Evolutionary conservation across 208 protist species (phyloP).

Genomic region (Trichomonas gallinae): DNA sequence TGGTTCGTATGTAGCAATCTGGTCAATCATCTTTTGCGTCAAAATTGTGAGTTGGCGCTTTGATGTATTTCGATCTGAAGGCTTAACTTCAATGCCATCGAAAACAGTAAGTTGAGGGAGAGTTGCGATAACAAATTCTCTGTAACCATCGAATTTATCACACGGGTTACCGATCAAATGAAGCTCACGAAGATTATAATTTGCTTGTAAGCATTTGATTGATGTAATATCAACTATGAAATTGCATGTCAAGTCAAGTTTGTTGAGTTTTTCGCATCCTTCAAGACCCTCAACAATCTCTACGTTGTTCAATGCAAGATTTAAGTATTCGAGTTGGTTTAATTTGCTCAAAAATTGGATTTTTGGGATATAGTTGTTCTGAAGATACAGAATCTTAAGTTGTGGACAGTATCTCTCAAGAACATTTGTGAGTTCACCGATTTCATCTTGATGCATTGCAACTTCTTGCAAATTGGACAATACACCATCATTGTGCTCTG

Average conservation of each 20-base stretch:
- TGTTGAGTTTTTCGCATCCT: constrained; percentile 70
- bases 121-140: constrained; percentile 64
- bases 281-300: constrained; percentile 68
- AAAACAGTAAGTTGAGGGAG: constrained; percentile 73
- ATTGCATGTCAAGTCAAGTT: constrained; percentile 86
- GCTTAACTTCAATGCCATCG: constrained; percentile 63
- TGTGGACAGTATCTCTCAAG: constrained; percentile 52
- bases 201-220: constrained; percentile 56
- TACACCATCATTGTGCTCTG: constrained; percentile 84
- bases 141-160: constrained; percentile 63
- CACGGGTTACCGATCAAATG: constrained; percentile 81
- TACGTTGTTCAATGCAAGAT: constrained; percentile 87
- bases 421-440: constrained; percentile 61
- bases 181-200: constrained; percentile 61
- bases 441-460: constrained; percentile 81
- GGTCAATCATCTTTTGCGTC: constrained; percentile 38
- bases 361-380: constrained; percentile 79
- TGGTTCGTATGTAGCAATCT: constrained; percentile 45
- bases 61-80: constrained; percentile 62
- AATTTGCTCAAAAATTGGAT: constrained; percentile 77
- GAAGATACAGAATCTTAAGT: constrained; percentile 79
- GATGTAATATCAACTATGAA: constrained; percentile 56
- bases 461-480: constrained; percentile 76
- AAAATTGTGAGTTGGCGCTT: constrained; percentile 40
- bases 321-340: constrained; percentile 81